phyloP scores from a whole-genome alignment of 139 green algal genomes.

The Chlorella vulgaris region DNA sequence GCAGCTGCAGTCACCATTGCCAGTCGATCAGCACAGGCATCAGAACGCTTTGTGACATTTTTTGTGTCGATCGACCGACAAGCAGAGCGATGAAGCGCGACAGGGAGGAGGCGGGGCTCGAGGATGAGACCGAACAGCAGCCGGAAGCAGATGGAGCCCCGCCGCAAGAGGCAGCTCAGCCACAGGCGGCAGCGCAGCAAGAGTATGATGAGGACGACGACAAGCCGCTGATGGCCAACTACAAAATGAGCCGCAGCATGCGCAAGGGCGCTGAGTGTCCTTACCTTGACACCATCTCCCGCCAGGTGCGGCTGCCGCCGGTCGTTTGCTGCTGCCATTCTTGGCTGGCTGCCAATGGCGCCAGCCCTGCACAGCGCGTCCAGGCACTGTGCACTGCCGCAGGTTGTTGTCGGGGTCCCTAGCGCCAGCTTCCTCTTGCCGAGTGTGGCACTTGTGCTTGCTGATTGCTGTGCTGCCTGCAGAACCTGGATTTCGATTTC shows the following conservation, averaged over 20 bases:
- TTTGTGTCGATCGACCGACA: too few relatives aligned
- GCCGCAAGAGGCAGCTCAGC: not conserved
- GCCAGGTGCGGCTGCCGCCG: slow-evolving; percentile 61
- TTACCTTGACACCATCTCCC: slow-evolving; percentile 96
- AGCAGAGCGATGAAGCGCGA: slow-evolving; percentile 27
- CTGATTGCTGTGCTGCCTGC: not conserved
- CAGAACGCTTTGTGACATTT: too few relatives aligned
- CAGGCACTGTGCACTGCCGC: too few relatives aligned
- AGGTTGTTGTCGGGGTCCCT: too few relatives aligned
- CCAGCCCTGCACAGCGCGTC: too few relatives aligned
- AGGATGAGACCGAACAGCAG: not conserved
- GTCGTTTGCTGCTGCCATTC: not conserved
- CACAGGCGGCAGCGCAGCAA: not conserved
- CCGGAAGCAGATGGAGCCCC: not conserved
- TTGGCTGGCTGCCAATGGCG: not conserved
- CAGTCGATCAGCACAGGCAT: too few relatives aligned
- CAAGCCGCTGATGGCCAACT: slow-evolving; percentile 26
- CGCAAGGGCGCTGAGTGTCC: slow-evolving; percentile 86
- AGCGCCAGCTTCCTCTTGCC: too few relatives aligned
- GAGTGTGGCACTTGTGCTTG: too few relatives aligned
- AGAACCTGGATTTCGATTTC: slow-evolving; percentile 99
- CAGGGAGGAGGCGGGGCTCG: not conserved
- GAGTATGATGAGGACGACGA: slow-evolving; percentile 52
- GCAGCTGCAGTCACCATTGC: too few relatives aligned
- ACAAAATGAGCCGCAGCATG: slow-evolving; percentile 35